Conservation (phyloP, 108 stramenopile species). For the Skeletonema grethae region DNA sequence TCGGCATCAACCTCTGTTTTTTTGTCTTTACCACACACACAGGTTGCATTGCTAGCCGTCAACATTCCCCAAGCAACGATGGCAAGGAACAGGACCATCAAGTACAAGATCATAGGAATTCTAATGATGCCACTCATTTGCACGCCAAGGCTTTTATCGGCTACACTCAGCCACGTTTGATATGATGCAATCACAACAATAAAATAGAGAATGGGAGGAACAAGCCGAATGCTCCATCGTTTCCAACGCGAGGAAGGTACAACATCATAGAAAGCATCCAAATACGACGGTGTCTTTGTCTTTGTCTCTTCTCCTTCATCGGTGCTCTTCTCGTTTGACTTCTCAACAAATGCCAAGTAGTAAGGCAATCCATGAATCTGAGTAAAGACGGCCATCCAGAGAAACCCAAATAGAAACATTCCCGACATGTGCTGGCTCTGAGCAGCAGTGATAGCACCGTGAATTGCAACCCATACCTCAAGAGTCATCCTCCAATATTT, state of each 20-base stretch:
- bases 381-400: neutral
- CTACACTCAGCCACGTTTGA: neutral
- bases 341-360: neutral
- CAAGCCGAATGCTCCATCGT: neutral
- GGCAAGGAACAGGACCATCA: neutral
- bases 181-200: neutral
- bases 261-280: neutral
- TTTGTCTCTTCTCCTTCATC: neutral
- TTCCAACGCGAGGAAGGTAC: neutral
- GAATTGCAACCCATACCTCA: neutral
- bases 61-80: neutral
- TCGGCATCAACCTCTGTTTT: neutral
- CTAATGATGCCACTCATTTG: neutral
- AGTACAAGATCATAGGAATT: neutral
- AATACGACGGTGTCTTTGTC: neutral
- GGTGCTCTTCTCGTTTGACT: neutral
- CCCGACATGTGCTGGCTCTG: neutral
- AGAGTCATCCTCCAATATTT: neutral
- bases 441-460: neutral
- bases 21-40: neutral
- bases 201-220: neutral
- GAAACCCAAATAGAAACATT: neutral
- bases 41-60: neutral
- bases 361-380: conserved; percentile 1
- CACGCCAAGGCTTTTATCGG: neutral